Evolutionary conservation across 768 basidiomycete species (phyloP).

Genomic region (Phylloporus rhodoxanthus): DNA sequence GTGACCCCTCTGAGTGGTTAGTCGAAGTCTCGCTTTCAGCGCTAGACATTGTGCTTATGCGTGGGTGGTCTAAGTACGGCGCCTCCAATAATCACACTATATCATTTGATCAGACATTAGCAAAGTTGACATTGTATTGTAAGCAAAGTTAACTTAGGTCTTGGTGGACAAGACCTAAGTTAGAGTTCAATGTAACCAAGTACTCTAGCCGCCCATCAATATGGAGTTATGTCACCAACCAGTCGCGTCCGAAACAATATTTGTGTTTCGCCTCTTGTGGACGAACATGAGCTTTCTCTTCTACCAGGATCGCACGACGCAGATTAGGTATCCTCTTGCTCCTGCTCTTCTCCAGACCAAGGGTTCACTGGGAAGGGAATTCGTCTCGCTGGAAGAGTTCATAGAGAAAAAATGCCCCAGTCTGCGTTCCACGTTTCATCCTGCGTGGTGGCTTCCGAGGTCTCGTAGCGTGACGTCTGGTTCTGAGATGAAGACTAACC

Average conservation of each 20-base stretch:
- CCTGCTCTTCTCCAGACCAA: constrained; percentile 19
- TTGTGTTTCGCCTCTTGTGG: not conserved
- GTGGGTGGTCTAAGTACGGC: no score
- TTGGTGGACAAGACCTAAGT: no score
- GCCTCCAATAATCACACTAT: no score
- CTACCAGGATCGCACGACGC: constrained; percentile 10
- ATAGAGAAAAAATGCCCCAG: constrained; percentile 30
- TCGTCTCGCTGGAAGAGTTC: constrained; percentile 25
- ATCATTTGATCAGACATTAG: no score
- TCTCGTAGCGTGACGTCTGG: constrained; percentile 4
- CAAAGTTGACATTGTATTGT: no score
- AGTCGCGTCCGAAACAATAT: constrained; percentile 6
- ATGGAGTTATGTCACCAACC: constrained; percentile 3
- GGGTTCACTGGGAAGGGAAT: constrained; percentile 4
- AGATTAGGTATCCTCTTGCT: constrained; percentile 17
- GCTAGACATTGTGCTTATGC: no score
- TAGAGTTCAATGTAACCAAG: no score
- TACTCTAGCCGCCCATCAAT: not conserved
- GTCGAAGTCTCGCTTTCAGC: no score
- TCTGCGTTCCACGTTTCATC: constrained; percentile 23
- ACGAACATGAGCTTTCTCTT: constrained; percentile 20
- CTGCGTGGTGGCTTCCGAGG: constrained; percentile 33
- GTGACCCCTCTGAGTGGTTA: no score
- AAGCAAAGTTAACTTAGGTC: no score
- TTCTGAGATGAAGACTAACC: constrained; percentile 12